These are phyloP conservation scores for Aspergillus phoenicis DNA, from an alignment of 2,329 filamentous ascomycete genomes.

Conservation along the genomic window DNA sequence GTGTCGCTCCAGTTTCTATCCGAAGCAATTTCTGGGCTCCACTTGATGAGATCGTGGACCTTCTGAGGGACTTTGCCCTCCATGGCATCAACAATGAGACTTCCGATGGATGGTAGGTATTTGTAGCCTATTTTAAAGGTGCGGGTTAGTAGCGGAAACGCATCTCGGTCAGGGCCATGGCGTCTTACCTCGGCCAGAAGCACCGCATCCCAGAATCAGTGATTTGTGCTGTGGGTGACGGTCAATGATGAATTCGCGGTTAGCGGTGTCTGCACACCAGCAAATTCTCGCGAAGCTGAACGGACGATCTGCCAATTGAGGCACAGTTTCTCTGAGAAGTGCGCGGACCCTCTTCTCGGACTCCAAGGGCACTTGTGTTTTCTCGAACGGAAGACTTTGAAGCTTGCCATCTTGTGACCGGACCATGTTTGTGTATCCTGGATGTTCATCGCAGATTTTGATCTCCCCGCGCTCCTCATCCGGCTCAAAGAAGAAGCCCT, in stretches of 20 bases:
- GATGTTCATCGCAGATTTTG: conserved; percentile 55
- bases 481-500: conserved; percentile 54
- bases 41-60: conserved; percentile 49
- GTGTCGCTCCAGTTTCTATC: conserved; percentile 50
- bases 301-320: conserved; percentile 53
- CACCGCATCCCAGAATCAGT: conserved; percentile 54
- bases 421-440: conserved; percentile 56
- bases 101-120: conserved; percentile 54
- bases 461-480: conserved; percentile 43
- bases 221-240: conserved; percentile 49
- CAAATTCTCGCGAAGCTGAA: conserved; percentile 58
- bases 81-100: conserved; percentile 51
- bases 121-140: conserved; percentile 45
- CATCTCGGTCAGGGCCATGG: not conserved
- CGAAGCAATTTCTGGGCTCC: conserved; percentile 55
- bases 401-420: conserved; percentile 28
- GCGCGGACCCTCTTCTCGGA: conserved; percentile 51
- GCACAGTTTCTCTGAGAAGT: conserved; percentile 56
- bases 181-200: conserved; percentile 42
- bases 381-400: conserved; percentile 46
- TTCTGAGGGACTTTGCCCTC: conserved; percentile 47
- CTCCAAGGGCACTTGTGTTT: conserved; percentile 48
- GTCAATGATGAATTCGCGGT: conserved; percentile 57
- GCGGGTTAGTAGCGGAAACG: not conserved
- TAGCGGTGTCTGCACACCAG: conserved; percentile 60